A percentile compares a stretch with the other conserved stretches of the same genome.
phyloP scores from a whole-genome alignment of 2,329 filamentous ascomycete genomes.

The Chalaropsis thielavioides region DNA sequence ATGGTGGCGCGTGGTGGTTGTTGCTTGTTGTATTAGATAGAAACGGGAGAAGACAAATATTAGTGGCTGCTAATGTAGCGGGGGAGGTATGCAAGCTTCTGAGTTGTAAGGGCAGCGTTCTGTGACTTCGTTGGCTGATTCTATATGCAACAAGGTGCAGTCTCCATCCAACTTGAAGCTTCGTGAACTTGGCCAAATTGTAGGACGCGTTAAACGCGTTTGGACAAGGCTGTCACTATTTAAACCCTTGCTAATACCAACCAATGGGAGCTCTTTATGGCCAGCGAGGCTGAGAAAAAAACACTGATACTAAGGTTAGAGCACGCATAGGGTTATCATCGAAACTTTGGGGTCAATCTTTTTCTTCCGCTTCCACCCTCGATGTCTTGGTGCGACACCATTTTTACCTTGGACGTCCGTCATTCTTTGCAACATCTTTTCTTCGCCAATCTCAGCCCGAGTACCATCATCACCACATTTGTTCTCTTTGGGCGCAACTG shows the following conservation, averaged over 20 bases:
- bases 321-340: neutral
- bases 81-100: neutral
- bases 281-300: neutral
- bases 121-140: neutral
- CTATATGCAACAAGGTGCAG: neutral
- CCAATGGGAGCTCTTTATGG: neutral
- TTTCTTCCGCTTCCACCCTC: neutral
- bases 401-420: too few species aligned
- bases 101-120: neutral
- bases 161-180: neutral
- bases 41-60: neutral
- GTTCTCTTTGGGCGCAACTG: neutral
- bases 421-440: neutral
- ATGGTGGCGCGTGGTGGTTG: constrained; percentile 26
- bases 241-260: neutral
- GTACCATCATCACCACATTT: neutral
- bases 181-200: neutral
- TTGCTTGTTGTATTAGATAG: neutral
- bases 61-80: neutral
- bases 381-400: neutral
- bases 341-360: neutral
- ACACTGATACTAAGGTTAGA: neutral
- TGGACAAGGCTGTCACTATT: constrained; percentile 3
- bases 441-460: neutral
- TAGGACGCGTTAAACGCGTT: constrained; percentile 9